Evolutionary conservation across 495 filamentous ascomycete genomes (phyloP).

Genomic region (Annulohypoxylon nitens): DNA sequence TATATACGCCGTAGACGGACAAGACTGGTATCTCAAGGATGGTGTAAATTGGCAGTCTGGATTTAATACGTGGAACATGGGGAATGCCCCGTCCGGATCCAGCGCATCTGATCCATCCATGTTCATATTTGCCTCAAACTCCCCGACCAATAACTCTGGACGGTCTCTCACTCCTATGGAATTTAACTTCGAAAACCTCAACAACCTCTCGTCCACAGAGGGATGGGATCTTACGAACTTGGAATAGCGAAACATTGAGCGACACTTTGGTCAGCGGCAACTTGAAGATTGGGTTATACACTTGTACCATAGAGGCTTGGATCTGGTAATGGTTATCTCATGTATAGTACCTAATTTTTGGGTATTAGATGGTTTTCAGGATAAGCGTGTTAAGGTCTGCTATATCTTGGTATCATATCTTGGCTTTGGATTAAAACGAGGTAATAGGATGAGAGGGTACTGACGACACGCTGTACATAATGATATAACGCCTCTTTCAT

Average conservation of each 20-base stretch:
- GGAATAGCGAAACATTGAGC: constrained; percentile 27
- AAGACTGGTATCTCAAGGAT: constrained; percentile 66
- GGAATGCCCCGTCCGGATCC: constrained; percentile 21
- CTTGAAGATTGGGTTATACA: constrained; percentile 1
- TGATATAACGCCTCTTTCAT: constrained; percentile 10
- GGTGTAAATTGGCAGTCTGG: constrained; percentile 64
- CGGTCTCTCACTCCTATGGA: constrained; percentile 41
- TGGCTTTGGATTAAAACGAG: neutral
- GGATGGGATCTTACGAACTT: constrained; percentile 48
- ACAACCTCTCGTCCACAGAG: constrained; percentile 46
- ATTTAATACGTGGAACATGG: constrained; percentile 59
- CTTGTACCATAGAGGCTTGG: neutral
- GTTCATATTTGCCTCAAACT: constrained; percentile 47
- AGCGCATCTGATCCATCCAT: constrained; percentile 43
- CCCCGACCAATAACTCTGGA: constrained; percentile 32
- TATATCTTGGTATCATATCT: neutral
- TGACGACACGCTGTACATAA: constrained; percentile 22
- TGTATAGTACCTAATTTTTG: constrained; percentile 17
- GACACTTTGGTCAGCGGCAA: neutral
- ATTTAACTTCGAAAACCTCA: constrained; percentile 45
- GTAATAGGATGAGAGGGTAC: neutral
- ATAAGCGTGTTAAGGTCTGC: constrained; percentile 9
- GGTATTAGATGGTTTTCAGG: neutral
- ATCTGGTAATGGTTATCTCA: constrained; percentile 1
- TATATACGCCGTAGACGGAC: constrained; percentile 59